Base-by-base conservation (phyloP, 257 asterid genomes). In the Misopates orontium region DNA sequence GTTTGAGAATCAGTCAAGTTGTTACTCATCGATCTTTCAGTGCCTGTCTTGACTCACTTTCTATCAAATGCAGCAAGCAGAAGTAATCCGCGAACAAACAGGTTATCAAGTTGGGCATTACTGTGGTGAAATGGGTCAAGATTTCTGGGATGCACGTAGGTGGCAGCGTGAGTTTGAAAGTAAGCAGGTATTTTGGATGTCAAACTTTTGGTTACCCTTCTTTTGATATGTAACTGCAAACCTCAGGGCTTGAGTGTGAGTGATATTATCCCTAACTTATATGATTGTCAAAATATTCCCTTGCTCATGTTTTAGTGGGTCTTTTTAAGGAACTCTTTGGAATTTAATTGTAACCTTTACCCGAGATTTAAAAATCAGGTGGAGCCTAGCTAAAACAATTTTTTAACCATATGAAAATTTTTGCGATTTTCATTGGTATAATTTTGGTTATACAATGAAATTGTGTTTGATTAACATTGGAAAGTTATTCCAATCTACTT, bases 101-200 rank as follows among this genome's bases (percentile, higher is more conserved):
- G 95, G 96, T 57, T 94, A 75, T 81, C 90, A 86, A 72, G 97
- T 94, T 56, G 99, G 99, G 51, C 99, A 90, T 80, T 94, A 90
- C 70, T 94, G 99, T 85, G 99, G 99, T 66, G 99, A 94, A 78
- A 94, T 94, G 99, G 99, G 99, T 57, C 97, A 94, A 74, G 97
- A 94, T 79, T 94, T 94, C 73, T 94, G 99, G 99, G 97, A 94
- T 83, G 89, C 95, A n/a, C 84, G 96, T 68, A 88, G 96, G 80
- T 94, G 99, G 99, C 95, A 86, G 63, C 90, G 91, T 14, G 99
- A 94, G 82, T 90, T 94, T 50, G 96, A 90, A 73, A 78, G 95
- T 73, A 94, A 94, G 72, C 96, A 94, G 99, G 99, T 94, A 74
- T 49, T 44, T 68, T 66, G 25, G 42, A 49, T 50, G 42, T 23